A percentile compares a stretch with the other conserved stretches of the same genome.
Conservation (phyloP, 1,284 basidiomycete species). For the Irpex sp. region DNA sequence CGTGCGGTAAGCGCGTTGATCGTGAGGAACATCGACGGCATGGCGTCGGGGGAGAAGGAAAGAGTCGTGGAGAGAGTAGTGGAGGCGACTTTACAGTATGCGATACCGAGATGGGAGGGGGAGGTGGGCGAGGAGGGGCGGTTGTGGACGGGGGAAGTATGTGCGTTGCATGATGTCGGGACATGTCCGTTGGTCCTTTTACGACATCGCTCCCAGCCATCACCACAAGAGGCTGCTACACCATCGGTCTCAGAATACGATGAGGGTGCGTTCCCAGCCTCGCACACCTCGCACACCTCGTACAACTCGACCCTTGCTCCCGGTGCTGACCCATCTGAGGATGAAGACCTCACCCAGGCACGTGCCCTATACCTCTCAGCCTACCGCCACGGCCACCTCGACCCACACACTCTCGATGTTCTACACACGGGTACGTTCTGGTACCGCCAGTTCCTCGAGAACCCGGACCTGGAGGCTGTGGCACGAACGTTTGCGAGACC, state of each 20-base stretch:
- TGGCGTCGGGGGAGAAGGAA: conserved; percentile 61
- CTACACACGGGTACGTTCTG: conserved; percentile 62
- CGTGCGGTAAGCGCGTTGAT: conserved; percentile 56
- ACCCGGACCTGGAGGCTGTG: conserved; percentile 68
- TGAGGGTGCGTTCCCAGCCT: no score
- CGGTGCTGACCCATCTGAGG: no score
- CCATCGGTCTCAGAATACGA: no score
- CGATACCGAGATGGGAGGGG: conserved; percentile 53
- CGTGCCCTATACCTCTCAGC: conserved; percentile 53
- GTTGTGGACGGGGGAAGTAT: conserved; percentile 51
- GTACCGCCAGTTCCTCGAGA: conserved; percentile 71
- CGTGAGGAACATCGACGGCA: conserved; percentile 40
- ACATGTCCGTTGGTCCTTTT: conserved; percentile 48
- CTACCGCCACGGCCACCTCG: conserved; percentile 57
- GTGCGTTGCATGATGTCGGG: conserved; percentile 54
- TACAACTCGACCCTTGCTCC: no score
- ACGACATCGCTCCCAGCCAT: conserved; percentile 41
- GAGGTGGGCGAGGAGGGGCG: conserved; percentile 28
- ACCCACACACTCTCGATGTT: conserved; percentile 54
- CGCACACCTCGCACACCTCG: no score
- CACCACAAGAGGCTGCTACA: neutral
- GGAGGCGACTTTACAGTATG: conserved; percentile 71
- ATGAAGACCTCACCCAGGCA: conserved; percentile 25
- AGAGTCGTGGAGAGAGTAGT: conserved; percentile 64
- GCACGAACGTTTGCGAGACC: conserved; percentile 56